Conservation (phyloP, 495 filamentous ascomycete genomes). For the Penicillium ochrochloron region DNA sequence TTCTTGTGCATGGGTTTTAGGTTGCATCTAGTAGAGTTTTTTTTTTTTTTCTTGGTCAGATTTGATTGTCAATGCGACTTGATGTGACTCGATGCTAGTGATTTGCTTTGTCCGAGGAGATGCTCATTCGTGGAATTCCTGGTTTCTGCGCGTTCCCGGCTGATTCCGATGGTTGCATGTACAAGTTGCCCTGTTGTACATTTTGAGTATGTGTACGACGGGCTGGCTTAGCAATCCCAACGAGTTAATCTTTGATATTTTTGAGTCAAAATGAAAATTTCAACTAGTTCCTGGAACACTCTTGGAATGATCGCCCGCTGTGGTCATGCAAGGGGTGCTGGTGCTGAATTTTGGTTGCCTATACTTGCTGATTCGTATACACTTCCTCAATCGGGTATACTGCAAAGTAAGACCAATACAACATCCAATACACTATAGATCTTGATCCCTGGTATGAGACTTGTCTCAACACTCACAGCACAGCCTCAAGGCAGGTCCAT, state of each 20-base stretch:
- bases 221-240: constrained; percentile 2
- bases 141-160: not conserved
- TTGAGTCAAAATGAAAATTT: not conserved
- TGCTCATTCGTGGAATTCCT: not conserved
- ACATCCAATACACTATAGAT: not conserved
- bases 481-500: not conserved
- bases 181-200: not conserved
- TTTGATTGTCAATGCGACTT: not conserved
- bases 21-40: not conserved
- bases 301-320: not conserved
- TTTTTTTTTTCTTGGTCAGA: constrained; percentile 2
- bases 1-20: not conserved
- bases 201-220: not conserved
- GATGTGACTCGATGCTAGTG: not conserved
- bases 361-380: not conserved
- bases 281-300: not conserved
- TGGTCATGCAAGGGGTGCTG: not conserved
- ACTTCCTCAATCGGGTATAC: not conserved
- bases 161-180: not conserved
- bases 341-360: constrained; percentile 3
- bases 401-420: not conserved
- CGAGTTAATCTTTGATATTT: not conserved
- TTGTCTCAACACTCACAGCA: not conserved
- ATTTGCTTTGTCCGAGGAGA: not conserved
- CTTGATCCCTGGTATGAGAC: not conserved